phyloP scores from a whole-genome alignment of 164 flowering plant genomes.

The Stephania yunnanensis region DNA sequence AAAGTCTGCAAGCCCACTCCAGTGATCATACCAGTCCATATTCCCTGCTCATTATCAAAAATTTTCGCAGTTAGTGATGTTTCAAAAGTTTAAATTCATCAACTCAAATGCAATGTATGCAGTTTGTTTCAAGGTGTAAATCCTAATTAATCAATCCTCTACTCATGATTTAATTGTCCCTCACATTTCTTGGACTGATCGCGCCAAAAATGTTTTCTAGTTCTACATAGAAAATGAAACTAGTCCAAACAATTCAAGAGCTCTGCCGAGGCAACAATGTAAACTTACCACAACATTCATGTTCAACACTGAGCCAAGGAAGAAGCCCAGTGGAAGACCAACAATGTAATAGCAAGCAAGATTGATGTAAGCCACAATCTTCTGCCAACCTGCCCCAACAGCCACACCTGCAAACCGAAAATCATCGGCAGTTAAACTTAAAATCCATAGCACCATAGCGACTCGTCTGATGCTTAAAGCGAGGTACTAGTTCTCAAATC shows the following conservation, averaged over 20 bases:
- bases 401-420: conserved; percentile 29
- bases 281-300: conserved; percentile 24
- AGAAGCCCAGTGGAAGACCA: conserved; percentile 33
- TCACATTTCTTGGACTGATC: background rate
- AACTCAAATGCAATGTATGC: background rate
- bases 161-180: background rate
- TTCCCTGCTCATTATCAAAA: conserved; percentile 21
- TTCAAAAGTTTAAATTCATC: background rate
- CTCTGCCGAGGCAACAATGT: background rate
- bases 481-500: background rate
- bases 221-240: background rate
- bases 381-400: conserved; percentile 36
- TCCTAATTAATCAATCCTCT: background rate
- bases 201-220: background rate
- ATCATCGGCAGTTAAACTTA: background rate
- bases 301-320: conserved; percentile 22
- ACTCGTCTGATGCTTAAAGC: background rate
- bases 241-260: background rate
- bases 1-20: conserved; percentile 27
- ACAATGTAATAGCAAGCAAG: conserved; percentile 28
- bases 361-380: conserved; percentile 31
- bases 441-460: background rate
- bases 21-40: conserved; percentile 32
- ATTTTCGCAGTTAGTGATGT: background rate
- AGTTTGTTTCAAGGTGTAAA: no score